Base-by-base conservation (phyloP, 2,329 filamentous ascomycete species). In the Stemphylium vesicarium region DNA sequence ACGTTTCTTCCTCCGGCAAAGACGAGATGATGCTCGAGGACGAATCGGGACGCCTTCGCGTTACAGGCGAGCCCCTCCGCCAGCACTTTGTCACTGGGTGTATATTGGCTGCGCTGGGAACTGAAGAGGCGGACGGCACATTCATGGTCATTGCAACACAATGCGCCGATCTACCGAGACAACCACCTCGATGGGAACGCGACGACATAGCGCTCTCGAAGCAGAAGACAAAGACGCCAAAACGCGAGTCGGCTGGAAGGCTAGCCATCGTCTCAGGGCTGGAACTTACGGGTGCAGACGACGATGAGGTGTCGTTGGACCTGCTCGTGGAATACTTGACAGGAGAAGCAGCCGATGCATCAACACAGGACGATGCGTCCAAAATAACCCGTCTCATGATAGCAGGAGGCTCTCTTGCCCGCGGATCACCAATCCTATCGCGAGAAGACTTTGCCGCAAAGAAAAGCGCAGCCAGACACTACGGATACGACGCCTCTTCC, bases 81-180 rank as follows among this genome's bases (percentile, higher is more conserved):
- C 82, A 84, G 1, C 82, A 89, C 20, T 83, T 98, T 7, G 94
- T 96, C 2, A 99, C 95, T 0, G 95, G 95, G 22, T 96, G 91
- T 66, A 92, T 99, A 67, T 84, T 98, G 37, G 93, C 92, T n/a
- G 92, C 93, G 3, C 86, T 99, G 79, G 95, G 95, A 32, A 96
- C 92, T 0, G 95, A 99, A 73, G 97, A 96, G 68, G 82, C 86
- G 47, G 89, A 94, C 76, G 95, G 95, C 60, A 91, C 96, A 65
- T 92, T 99, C 57, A 92, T 98, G 66, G 89, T 96, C 6, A 83
- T 98, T 36, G 94, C 96, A 75, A 82, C 96, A 63, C 91, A 93
- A 70, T 88, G 96, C 38, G 91, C 95, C 6, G 92, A 97, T 71
- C 78, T 99, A 4, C 84, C 94, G 13, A 86, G 87, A 0, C 95